Evolutionary conservation across 1,284 basidiomycete genomes (phyloP), one percentile per base, ranked within the genome.

Genomic region (Porodaedalea pini): DNA sequence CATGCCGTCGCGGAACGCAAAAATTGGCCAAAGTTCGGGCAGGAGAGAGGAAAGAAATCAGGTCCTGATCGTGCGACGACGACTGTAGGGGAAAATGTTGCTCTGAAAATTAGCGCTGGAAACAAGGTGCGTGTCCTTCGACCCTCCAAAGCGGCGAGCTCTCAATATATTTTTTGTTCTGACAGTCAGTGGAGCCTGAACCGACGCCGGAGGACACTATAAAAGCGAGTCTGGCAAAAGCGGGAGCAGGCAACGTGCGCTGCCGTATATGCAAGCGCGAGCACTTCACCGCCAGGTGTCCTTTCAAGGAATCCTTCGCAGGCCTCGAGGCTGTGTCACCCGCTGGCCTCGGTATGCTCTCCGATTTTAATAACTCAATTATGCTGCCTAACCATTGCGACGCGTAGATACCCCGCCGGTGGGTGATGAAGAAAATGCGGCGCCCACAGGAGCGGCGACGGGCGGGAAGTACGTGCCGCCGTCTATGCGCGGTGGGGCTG

Each of bases 221-320:
- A 66, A 94, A 92, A 73, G 73, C 72, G 29, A 82, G 85, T 64
- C 82, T 92, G 27, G 83, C 74, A 6, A 81, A 81, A 60, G 79
- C 82, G 1, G 94, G 92, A 66, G 83, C 80, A 15, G 94, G 94
- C 71, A 93, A 94, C 68, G 92, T 99, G 62, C 77, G 83, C 53
- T 99, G 96, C 80, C 85, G 97, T 66, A 76, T 97, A 59, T 99
- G 97, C 77, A 94, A 96, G 71, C 96, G 96, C 57, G 91, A 91
- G 65, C 97, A 99, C 76, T 99, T 95, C 74, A 99, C 97, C 10
- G 90, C 94, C 61, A 94, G 95, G 73, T 99, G 97, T 82, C 97
- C 97, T 10, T 97, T 97, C 83, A 97, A 94, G 74, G 95, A 98
- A 66, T 91, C 92, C 19, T 83, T 93, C 10, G 83, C 89, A 19